Evolutionary conservation across 768 basidiomycete genomes (phyloP), one percentile per base, ranked within the genome.

Genomic region (Dioszegia crocea): DNA sequence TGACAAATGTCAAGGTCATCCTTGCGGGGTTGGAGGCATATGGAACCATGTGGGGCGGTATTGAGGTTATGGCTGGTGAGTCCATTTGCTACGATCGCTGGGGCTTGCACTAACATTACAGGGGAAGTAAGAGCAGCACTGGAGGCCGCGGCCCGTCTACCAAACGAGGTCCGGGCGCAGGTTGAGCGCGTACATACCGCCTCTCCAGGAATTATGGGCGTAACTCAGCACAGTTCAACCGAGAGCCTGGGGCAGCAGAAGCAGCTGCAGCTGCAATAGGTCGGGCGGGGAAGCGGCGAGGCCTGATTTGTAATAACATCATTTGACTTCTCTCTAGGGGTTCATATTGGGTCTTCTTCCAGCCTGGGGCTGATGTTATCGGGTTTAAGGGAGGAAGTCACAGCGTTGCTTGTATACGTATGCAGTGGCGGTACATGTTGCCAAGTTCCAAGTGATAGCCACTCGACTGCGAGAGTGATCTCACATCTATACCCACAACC

Each of bases 1-100:
- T 73, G 60, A 76, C 73, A 3, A 76, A 76, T 47, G 75, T 76
- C 46, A 74, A 74, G 55, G 71, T 76, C 53, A 71, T 76, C 44
- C 49, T 75, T 21, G 75, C 73, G 6, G 75, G 75, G 45, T 49
- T 76, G 5, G 68, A 75, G 49, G 73, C 75, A 16, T 76, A 76
- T 50, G 75, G 75, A 4, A 56, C 50, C 23, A 76, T 76, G 75
- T 76, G 75, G 75, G 75, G 60, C 30, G 75, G 75, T 11, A 75
- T 76, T 51, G 73, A 72, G 36, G 62, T 67, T 16, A 76, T 76
- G 75, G 75, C 73, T 39, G 62, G 73, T 75, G 59, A 70, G 75
- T 76, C 14, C n/a, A 41, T n/a, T 38, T 16, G 19, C 41, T 43
- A n/a, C 19, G 30, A 23, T 3, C 17, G 10, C 14, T 2, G 8